Conservation (phyloP, 2,329 filamentous ascomycete genomes). For the Pseudogymnoascus sp. region DNA sequence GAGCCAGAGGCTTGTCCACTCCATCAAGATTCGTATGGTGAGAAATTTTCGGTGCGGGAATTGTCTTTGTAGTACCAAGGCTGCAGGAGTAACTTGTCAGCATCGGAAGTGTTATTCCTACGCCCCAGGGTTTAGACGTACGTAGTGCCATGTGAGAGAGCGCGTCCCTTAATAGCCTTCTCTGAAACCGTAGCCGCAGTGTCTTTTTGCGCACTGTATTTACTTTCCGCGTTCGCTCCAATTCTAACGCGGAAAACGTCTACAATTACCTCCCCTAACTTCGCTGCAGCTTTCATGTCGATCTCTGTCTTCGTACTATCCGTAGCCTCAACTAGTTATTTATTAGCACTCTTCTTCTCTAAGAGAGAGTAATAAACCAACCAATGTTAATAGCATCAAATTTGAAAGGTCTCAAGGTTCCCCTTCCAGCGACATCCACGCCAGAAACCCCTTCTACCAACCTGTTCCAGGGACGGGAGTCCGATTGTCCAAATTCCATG, state of each 20-base stretch:
- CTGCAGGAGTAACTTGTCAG: background rate
- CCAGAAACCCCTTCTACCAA: constrained; percentile 13
- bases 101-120: background rate
- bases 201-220: background rate
- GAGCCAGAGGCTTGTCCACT: constrained; percentile 15
- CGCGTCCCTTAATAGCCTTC: background rate
- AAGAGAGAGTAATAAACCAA: background rate
- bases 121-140: background rate
- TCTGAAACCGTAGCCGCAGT: background rate
- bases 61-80: background rate
- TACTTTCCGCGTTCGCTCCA: background rate
- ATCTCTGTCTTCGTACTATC: background rate
- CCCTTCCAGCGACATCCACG: background rate
- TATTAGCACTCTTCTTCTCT: background rate
- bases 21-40: constrained; percentile 17
- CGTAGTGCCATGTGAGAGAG: background rate
- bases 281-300: background rate
- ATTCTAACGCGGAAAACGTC: background rate
- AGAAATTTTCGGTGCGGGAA: background rate
- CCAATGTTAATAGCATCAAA: constrained; percentile 15
- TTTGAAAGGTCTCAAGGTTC: constrained; percentile 18
- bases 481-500: background rate
- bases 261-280: constrained; percentile 13
- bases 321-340: background rate
- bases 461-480: background rate